phyloP scores from a whole-genome alignment of 176 grass and related monocot species.

The Microstegium vimineum region DNA sequence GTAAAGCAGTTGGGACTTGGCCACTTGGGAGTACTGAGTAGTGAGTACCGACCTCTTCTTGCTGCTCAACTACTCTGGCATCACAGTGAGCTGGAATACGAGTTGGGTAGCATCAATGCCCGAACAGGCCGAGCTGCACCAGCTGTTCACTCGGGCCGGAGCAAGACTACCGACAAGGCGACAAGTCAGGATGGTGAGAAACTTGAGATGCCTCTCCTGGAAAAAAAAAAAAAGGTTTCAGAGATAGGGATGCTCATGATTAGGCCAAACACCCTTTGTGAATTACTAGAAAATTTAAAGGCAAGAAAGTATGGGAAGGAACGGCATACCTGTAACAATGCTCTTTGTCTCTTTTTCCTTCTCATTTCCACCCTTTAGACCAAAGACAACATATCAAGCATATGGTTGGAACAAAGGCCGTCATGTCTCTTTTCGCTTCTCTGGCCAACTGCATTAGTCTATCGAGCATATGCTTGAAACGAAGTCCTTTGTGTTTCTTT shows the following conservation, averaged over 20 bases:
- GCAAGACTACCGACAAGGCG: not conserved
- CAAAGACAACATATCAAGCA: not conserved
- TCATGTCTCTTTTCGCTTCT: not conserved
- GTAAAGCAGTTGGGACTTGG: conserved; percentile 4
- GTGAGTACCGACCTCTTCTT: not conserved
- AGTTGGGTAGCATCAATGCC: conserved; percentile 31
- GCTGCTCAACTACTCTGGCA: not conserved
- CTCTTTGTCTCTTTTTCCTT: not conserved
- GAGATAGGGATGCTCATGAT: not conserved
- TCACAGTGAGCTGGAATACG: conserved; percentile 23
- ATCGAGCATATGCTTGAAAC: conserved; percentile 9
- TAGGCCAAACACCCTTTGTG: not conserved
- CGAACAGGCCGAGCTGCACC: not conserved
- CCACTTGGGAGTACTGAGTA: not conserved
- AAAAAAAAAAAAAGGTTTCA: not conserved
- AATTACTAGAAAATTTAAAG: not conserved
- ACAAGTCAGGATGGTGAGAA: not conserved
- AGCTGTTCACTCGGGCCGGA: conserved; percentile 15
- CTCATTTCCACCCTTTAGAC: conserved; percentile 23
- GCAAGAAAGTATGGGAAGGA: not conserved
- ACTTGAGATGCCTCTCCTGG: not conserved
- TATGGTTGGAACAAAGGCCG: conserved; percentile 5
- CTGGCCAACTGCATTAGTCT: not conserved
- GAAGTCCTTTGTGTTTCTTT: not conserved
- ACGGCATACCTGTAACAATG: not conserved